These are phyloP conservation scores for Pyrus communis DNA, from an alignment of 306 rosid species.

Conservation along the genomic window DNA sequence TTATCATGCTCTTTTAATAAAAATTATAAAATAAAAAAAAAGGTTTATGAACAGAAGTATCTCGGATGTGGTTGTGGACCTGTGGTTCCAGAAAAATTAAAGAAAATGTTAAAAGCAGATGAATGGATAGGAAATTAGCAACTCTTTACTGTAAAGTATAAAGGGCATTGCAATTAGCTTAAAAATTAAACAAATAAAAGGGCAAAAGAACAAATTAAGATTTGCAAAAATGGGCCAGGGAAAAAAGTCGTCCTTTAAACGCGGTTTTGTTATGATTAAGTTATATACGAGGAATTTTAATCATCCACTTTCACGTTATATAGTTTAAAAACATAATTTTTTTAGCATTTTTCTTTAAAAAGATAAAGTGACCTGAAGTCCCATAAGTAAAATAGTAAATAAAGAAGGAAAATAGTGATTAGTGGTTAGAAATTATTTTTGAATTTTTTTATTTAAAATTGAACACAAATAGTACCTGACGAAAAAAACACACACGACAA, in stretches of 20 bases:
- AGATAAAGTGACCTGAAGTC: neutral
- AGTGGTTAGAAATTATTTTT: neutral
- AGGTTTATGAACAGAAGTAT: too few relatives aligned
- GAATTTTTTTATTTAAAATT: too few relatives aligned
- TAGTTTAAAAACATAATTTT: too few relatives aligned
- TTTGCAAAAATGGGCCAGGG: neutral
- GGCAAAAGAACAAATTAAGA: neutral
- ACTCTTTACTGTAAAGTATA: neutral
- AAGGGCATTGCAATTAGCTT: neutral
- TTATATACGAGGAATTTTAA: too few relatives aligned
- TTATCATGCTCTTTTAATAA: too few relatives aligned
- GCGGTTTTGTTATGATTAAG: neutral
- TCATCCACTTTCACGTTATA: too few relatives aligned
- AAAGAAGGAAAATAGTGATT: neutral
- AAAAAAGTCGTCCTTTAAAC: neutral
- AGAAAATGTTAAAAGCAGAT: neutral
- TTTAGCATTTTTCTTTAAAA: too few relatives aligned
- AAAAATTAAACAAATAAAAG: too few relatives aligned
- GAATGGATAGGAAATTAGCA: neutral
- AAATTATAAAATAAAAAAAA: too few relatives aligned
- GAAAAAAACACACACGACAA: fast-evolving
- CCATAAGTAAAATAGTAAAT: neutral
- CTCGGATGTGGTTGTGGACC: too few relatives aligned
- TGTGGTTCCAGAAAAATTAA: too few relatives aligned
- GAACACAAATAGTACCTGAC: too few relatives aligned